Evolutionary conservation across 2,329 filamentous ascomycete species (phyloP), one percentile per base, ranked within the genome.

Genomic region (Calonectria montana): DNA sequence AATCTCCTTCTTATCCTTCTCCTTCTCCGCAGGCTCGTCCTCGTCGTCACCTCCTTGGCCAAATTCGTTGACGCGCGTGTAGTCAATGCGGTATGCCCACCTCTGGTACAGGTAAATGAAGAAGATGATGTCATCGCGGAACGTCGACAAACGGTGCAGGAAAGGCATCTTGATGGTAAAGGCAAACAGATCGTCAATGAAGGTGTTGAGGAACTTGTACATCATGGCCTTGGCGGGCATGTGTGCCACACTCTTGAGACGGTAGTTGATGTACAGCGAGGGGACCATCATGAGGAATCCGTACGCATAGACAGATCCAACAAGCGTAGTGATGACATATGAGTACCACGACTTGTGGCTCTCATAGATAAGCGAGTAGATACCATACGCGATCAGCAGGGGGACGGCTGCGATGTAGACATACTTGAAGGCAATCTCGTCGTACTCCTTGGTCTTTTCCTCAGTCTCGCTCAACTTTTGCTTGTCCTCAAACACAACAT

Each of bases 121-220:
- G 89, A 99, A 99, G 81, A 99, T 98, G 76, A 99, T 89, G 81
- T 99, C 97, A 82, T 99, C 97, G 72, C 97, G 90, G 74, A 99
- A 89, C 0, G 97, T 98, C 0, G 97, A 95, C 63, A 99, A 88
- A 18, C 97, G 91, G 84, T 99, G 97, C 64, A 99, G 88, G 74
- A 96, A 91, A 0, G 97, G 97, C 97, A 99, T 99, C 87, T 98
- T 98, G 87, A 99, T 98, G 45, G 97, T 99, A 81, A 98, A 99
- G 2, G 97, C 97, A 81, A 99, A 99, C 37, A 99, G 88, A 81
- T 99, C 97, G 84, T 99, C 97, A 82, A 99, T 98, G 83, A 99
- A 99, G 6, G 97, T 98, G 87, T 98, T 98, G 76, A 98, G 87
- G 85, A 98, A 98, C 86, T 98, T 98, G 90, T 98, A 98, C 83